A percentile compares a stretch with the other conserved stretches of the same genome.
Conservation (phyloP, 2,329 filamentous ascomycete species). For the Pestalotiopsis sp. region DNA sequence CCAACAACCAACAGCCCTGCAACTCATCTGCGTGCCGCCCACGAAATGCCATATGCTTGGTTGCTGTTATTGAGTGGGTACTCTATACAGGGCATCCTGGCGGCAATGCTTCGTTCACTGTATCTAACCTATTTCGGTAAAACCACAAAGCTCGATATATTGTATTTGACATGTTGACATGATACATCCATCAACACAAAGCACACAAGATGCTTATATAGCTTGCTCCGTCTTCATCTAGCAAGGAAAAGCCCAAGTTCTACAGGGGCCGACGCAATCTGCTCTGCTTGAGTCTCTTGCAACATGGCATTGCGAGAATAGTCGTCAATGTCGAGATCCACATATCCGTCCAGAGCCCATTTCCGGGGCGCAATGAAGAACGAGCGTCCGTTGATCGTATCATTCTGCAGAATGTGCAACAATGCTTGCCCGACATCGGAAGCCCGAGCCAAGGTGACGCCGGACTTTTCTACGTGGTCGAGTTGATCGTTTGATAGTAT, state of each 20-base stretch:
- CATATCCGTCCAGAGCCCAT: not conserved
- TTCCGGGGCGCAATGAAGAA: not conserved
- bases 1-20: not conserved
- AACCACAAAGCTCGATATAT: too few species aligned
- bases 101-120: too few species aligned
- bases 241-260: not conserved
- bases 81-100: too few species aligned
- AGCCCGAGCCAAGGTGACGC: not conserved
- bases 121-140: too few species aligned
- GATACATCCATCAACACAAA: too few species aligned
- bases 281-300: not conserved
- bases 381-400: not conserved
- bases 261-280: not conserved
- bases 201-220: too few species aligned
- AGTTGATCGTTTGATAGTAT: not conserved
- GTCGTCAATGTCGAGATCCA: not conserved
- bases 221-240: not conserved
- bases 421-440: not conserved
- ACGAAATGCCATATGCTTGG: too few species aligned
- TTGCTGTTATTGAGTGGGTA: too few species aligned
- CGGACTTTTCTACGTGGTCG: not conserved
- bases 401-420: not conserved
- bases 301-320: not conserved
- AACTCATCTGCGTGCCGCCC: too few species aligned
- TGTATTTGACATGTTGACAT: too few species aligned